phyloP scores from a whole-genome alignment of 1,139 yeast genomes.

The Suzukiozyma palmioleophila region DNA sequence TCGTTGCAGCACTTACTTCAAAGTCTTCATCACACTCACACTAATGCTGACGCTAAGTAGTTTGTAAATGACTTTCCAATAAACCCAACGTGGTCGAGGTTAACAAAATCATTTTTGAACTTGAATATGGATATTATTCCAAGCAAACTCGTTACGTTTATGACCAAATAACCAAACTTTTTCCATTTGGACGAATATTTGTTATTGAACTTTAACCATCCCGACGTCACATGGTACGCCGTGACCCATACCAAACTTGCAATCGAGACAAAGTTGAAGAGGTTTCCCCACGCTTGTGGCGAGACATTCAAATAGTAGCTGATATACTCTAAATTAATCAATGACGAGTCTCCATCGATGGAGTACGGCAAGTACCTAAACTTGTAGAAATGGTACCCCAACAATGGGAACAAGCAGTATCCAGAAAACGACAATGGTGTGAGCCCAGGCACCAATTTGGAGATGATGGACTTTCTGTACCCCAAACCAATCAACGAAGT shows the following conservation, averaged over 20 bases:
- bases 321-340: conserved; percentile 52
- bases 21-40: too few species aligned
- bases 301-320: conserved; percentile 35
- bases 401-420: conserved; percentile 43
- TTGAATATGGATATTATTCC: conserved; percentile 24
- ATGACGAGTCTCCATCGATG: conserved; percentile 63
- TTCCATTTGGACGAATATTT: conserved; percentile 28
- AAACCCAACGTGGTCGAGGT: conserved; percentile 21
- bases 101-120: conserved; percentile 13
- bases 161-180: conserved; percentile 29
- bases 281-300: conserved; percentile 14
- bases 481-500: conserved; percentile 52
- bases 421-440: conserved; percentile 61
- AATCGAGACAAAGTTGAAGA: conserved; percentile 18
- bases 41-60: conserved; percentile 16
- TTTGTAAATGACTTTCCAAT: conserved; percentile 25
- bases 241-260: conserved; percentile 20
- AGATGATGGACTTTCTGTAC: conserved; percentile 41
- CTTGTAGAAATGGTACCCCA: conserved; percentile 44
- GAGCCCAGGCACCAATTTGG: conserved; percentile 26
- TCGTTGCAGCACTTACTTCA: too few species aligned
- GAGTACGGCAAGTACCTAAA: conserved; percentile 47
- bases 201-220: conserved; percentile 26
- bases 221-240: conserved; percentile 35
- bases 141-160: conserved; percentile 20